Base-by-base conservation (phyloP, 371 early-diverging fungal genomes). In the Blakeslea trispora region DNA sequence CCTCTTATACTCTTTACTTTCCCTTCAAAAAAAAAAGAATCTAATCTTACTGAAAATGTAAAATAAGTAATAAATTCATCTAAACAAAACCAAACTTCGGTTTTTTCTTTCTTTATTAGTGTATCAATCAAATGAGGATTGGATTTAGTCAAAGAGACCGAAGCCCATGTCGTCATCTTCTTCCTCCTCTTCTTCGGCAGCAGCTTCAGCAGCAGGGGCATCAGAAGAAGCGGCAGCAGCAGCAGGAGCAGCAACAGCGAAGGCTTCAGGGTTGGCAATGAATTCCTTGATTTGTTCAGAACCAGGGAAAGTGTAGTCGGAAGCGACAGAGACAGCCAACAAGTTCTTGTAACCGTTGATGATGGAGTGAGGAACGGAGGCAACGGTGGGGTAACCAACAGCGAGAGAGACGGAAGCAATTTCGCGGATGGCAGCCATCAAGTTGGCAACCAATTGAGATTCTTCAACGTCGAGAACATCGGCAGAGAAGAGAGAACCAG, bases 321-420 rank as follows among this genome's bases (percentile, higher is more conserved):
- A 88, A 74, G 91, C 90, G 61, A 94, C 77, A 60, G 91, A 91
- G 71, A 96, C 81, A 64, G 91, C 87, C 74, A 96, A 81, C 64
- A 96, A 67, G 75, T 94, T 91, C 92, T 95, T 96, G 93, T 91
- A 96, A 64, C 89, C 89, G 87, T 95, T 91, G 93, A 93, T 81
- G 82, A 94, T 74, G 75, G 90, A 74, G 93, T 98, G 99, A 59
- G 98, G 98, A 48, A 97, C 92, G 56, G 99, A 91, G 53, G 99
- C 97, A 62, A 93, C 74, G 56, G 99, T 94, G 71, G 95, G 93
- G 86, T 89, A 91, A 66, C 89, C 89, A 57, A 91, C 78, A 63
- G 90, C 95, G 74, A 99, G 82, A 58, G 98, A 97, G 73, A 99
- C 73, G 71, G 95, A 85, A 59, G 99, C 95, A 73, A 99, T 76